A percentile compares a stretch with the other conserved stretches of the same genome.
Evolutionary conservation across 345 rosid genomes (phyloP).

Genomic region (Ceriops tagal): DNA sequence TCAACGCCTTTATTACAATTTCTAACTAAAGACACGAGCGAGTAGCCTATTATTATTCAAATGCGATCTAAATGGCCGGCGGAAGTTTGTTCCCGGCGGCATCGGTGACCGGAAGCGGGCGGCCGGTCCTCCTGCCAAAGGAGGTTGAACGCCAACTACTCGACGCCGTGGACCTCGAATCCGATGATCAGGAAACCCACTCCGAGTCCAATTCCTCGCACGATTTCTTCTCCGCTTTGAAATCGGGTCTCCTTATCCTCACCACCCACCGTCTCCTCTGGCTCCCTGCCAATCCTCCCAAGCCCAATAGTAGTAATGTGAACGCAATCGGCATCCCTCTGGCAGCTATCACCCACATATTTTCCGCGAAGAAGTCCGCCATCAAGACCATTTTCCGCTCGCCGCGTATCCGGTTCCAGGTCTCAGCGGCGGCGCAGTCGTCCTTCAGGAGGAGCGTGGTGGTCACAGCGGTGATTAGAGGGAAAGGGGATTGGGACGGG

Average conservation of each 20-base stretch:
- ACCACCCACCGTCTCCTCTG: conserved; percentile 90
- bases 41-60: too few species aligned
- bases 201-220: conserved; percentile 2
- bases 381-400: conserved; percentile 78
- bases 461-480: conserved; percentile 60
- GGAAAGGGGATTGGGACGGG: conserved; percentile 79
- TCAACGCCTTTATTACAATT: too few species aligned
- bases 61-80: conserved; percentile 5
- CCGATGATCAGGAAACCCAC: conserved; percentile 32
- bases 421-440: conserved; percentile 16
- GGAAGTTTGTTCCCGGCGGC: conserved; percentile 28
- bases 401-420: conserved; percentile 78
- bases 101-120: conserved; percentile 62
- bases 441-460: conserved; percentile 43
- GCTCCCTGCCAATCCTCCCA: conserved; percentile 52
- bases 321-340: conserved; percentile 45
- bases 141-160: conserved; percentile 77
- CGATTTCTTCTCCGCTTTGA: conserved; percentile 37
- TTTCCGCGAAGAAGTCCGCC: conserved; percentile 52
- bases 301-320: conserved; percentile 13
- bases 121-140: conserved; percentile 63
- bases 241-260: conserved; percentile 63
- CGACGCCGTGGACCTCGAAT: conserved; percentile 70
- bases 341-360: conserved; percentile 45
- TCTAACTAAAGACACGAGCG: too few species aligned